phyloP scores from a whole-genome alignment of 306 rosid species.

The Rosa rugosa region DNA sequence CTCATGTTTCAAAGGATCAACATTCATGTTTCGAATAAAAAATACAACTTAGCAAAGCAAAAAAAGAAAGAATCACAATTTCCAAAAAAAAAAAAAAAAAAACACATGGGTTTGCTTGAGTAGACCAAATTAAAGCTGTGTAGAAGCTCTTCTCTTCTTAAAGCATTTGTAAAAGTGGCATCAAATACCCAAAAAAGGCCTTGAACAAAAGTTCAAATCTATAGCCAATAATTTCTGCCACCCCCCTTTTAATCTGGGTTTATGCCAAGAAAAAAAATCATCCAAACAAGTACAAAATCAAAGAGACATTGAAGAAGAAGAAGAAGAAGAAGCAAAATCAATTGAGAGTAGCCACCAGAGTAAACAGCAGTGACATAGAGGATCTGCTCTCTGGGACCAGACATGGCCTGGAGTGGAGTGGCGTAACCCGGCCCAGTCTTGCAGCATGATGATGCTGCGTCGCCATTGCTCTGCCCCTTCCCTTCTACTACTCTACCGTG shows the following conservation, averaged over 20 bases:
- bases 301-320: background rate
- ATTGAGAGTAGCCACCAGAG: slow-evolving; percentile 39
- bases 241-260: background rate
- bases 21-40: background rate
- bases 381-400: slow-evolving; percentile 78
- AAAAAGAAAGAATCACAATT: background rate
- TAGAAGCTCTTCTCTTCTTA: background rate
- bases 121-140: background rate
- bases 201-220: background rate
- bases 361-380: slow-evolving; percentile 78
- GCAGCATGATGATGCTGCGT: slow-evolving; percentile 40
- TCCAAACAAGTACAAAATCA: background rate
- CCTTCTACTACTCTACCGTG: slow-evolving; percentile 19
- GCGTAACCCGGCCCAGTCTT: slow-evolving; percentile 81
- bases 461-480: slow-evolving; percentile 25
- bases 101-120: background rate
- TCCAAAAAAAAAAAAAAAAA: no score
- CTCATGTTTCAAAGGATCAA: background rate
- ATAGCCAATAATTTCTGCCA: background rate
- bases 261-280: background rate
- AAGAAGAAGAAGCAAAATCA: background rate
- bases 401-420: slow-evolving; percentile 73
- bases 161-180: background rate
- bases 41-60: background rate
- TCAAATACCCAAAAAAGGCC: background rate